phyloP scores from a whole-genome alignment of 1,284 basidiomycete species.

The Pisolithus thermaeus region DNA sequence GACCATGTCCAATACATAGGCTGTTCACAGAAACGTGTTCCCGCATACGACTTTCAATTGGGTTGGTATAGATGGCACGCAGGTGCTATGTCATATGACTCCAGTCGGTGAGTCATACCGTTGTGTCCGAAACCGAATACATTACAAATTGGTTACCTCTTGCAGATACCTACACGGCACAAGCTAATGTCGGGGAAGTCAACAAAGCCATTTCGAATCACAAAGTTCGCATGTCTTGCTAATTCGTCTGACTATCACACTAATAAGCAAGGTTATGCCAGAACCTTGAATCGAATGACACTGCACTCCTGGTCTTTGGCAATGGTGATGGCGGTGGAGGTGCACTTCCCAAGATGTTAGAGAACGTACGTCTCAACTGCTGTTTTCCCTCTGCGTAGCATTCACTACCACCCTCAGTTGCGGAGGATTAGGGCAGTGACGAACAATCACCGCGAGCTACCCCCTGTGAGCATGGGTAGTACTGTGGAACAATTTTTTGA shows the following conservation, averaged over 20 bases:
- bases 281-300: slow-evolving; percentile 82
- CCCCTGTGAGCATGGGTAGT: slow-evolving; percentile 79
- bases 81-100: slow-evolving; percentile 92
- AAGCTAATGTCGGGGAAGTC: slow-evolving; percentile 82
- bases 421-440: slow-evolving; percentile 82
- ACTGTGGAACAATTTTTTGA: slow-evolving; percentile 89
- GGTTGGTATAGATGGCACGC: slow-evolving; percentile 92
- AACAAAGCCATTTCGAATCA: slow-evolving; percentile 80
- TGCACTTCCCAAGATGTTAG: slow-evolving; percentile 78
- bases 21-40: slow-evolving; percentile 68
- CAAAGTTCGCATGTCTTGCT: slow-evolving; percentile 48
- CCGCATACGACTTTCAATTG: slow-evolving; percentile 97
- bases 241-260: neutral
- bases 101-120: slow-evolving; percentile 53
- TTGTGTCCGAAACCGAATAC: neutral
- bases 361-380: slow-evolving; percentile 54
- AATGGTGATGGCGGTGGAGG: slow-evolving; percentile 93
- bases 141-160: neutral
- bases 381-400: neutral
- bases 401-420: slow-evolving; percentile 44
- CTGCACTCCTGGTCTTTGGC: slow-evolving; percentile 84
- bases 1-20: neutral
- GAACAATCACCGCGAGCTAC: slow-evolving; percentile 75
- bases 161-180: slow-evolving; percentile 80
- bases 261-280: slow-evolving; percentile 20